phyloP scores from a whole-genome alignment of 164 flowering plant species.

The Brasenia schreberi region DNA sequence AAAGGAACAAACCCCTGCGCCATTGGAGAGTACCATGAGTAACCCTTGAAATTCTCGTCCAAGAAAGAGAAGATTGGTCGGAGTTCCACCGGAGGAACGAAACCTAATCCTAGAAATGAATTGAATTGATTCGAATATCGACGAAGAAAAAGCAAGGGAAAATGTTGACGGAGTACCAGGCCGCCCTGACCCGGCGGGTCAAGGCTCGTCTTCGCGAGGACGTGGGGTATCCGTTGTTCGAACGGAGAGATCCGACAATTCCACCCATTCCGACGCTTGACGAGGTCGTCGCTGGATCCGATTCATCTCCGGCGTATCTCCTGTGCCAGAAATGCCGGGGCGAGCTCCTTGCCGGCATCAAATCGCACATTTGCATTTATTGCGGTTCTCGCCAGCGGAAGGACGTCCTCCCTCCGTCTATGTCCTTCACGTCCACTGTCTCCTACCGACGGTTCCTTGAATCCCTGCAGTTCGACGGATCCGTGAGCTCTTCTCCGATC shows the following conservation, averaged over 20 bases:
- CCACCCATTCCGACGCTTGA: slow-evolving; percentile 27
- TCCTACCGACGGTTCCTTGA: slow-evolving; percentile 49
- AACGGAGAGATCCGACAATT: slow-evolving; percentile 26
- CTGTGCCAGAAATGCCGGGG: slow-evolving; percentile 58
- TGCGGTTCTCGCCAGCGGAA: slow-evolving; percentile 32
- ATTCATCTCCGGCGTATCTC: slow-evolving; percentile 45
- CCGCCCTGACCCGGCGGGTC: slow-evolving; percentile 25
- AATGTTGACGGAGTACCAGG: slow-evolving; percentile 33
- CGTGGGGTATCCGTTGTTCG: slow-evolving; percentile 33
- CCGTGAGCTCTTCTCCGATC: slow-evolving; percentile 26
- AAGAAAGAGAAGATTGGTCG: too few species aligned
- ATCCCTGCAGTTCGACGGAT: slow-evolving; percentile 51
- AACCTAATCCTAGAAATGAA: too few species aligned
- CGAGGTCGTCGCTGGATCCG: slow-evolving; percentile 28
- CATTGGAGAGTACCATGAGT: too few species aligned
- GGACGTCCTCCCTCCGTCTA: slow-evolving; percentile 37
- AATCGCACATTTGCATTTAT: slow-evolving; percentile 46
- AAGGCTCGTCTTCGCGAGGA: slow-evolving; percentile 36
- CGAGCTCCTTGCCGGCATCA: slow-evolving; percentile 38
- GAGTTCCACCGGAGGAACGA: too few species aligned
- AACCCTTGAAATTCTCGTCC: too few species aligned
- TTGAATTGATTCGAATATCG: neutral
- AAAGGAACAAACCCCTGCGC: too few species aligned
- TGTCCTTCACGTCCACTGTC: slow-evolving; percentile 34
- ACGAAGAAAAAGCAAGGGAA: neutral